Percentiles rank a stretch among this genome's conserved stretches.
phyloP scores from a whole-genome alignment of 164 flowering plant genomes.

The Kalanchoe fedtschenkoi region DNA sequence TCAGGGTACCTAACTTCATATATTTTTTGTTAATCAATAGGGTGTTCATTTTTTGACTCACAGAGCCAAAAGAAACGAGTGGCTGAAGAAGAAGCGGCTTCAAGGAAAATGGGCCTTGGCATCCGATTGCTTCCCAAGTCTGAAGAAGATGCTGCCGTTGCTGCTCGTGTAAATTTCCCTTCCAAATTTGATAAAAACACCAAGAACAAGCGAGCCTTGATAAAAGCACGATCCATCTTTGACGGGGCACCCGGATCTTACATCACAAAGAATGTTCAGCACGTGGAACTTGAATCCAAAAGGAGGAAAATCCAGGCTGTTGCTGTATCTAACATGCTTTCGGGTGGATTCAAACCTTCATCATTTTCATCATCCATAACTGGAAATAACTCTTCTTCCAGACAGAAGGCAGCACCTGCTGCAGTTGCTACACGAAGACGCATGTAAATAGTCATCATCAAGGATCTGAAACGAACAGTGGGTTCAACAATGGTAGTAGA shows the following conservation, averaged over 20 bases:
- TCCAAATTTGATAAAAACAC: constrained; percentile 54
- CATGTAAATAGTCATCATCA: background rate
- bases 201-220: constrained; percentile 68
- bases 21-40: background rate
- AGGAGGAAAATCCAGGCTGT: constrained; percentile 64
- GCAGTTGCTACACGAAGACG: constrained; percentile 14
- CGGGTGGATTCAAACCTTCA: constrained; percentile 48
- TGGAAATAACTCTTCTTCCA: constrained; percentile 9
- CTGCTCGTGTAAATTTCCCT: constrained; percentile 51
- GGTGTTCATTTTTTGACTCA: background rate
- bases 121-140: constrained; percentile 67
- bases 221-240: constrained; percentile 66
- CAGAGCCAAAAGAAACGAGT: constrained; percentile 83
- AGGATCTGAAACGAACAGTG: too few relatives aligned
- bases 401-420: constrained; percentile 11
- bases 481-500: too few relatives aligned
- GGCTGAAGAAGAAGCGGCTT: constrained; percentile 62
- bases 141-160: constrained; percentile 49
- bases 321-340: constrained; percentile 35
- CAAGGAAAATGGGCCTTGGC: constrained; percentile 62
- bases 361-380: constrained; percentile 29
- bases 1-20: constrained; percentile 37
- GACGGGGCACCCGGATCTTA: constrained; percentile 23
- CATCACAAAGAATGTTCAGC: constrained; percentile 18
- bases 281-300: constrained; percentile 54